Evolutionary conservation across 441 rosid genomes (phyloP), one percentile per base, ranked within the genome.

Genomic region (Euphorbia celastroides): DNA sequence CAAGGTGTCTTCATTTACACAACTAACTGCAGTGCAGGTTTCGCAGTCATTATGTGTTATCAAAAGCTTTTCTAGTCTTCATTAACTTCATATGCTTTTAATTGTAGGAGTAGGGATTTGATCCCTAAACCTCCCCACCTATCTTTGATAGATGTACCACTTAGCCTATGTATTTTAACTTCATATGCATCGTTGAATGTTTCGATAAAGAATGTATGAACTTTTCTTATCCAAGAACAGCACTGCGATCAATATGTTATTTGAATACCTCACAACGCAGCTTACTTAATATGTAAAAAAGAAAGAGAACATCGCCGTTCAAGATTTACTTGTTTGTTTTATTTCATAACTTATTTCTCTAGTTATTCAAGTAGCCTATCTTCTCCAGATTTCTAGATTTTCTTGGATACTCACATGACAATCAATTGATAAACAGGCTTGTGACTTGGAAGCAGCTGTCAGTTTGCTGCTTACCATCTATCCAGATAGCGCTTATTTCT

Each of bases 381-480:
- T 66, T 59, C 58, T 9, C 19, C 54, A n/a, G 23, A 62, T 52
- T 50, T 48, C 25, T 50, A 19, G 16, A 52, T 59, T 54, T 41
- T 48, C 11, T 42, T 56, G 36, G 51, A 68, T 65, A 57, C 41
- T 46, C 25, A 26, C 23, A n/a, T 60, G 26, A 32, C 28, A 25
- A 70, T 55, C 62, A 52, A 19, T 60, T 27, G 48, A 57, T 71
- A 62, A 22, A 52, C 84, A 94, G 99, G 84, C 96, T 94, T 60
- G 84, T 94, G 50, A 82, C 90, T 84, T 91, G 75, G 99, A 94
- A 83, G 92, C 85, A 63, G 99, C 99, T 66, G 99, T 94, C 65
- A 94, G 90, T 74, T 82, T 94, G 82, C 77, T 94, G 82, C 97
- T 94, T 76, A 83, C 98, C 38, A 86, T 96, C 67, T 77, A 89